These are phyloP conservation scores for Phytophthora vignae DNA, from an alignment of 352 stramenopile species.

Conservation along the genomic window DNA sequence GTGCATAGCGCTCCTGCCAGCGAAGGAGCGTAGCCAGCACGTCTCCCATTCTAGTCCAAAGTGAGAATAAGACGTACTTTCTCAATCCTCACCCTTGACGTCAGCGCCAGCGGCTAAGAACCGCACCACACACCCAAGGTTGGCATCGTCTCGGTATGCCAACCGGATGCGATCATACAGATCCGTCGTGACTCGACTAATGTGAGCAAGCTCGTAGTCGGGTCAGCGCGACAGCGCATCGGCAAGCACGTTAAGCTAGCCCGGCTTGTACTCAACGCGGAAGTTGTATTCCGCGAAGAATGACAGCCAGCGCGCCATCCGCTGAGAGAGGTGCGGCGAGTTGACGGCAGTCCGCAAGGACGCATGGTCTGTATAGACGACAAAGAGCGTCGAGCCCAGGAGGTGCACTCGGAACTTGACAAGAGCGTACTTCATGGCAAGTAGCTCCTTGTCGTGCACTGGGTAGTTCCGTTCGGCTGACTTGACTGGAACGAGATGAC, in stretches of 20 bases:
- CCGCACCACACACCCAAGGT: neutral
- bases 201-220: neutral
- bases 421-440: constrained; percentile 4
- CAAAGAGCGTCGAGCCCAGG: neutral
- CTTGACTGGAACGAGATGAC: neutral
- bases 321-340: neutral
- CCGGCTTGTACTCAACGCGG: constrained; percentile 25
- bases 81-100: neutral
- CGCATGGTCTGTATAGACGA: neutral
- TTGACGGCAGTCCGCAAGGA: neutral
- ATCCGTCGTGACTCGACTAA: constrained; percentile 8
- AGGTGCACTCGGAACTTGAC: constrained; percentile 3
- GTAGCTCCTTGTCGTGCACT: neutral
- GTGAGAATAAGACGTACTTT: neutral
- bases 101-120: neutral
- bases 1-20: neutral
- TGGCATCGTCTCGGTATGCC: constrained; percentile 2
- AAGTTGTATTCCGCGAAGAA: constrained; percentile 36
- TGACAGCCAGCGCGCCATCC: constrained; percentile 24
- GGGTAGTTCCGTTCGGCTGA: neutral
- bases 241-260: neutral
- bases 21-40: neutral
- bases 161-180: constrained; percentile 2
- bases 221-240: neutral
- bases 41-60: neutral